These are phyloP conservation scores for Arthrobotrys sphaeroides DNA, from an alignment of 2,329 filamentous ascomycete species.

Conservation along the genomic window DNA sequence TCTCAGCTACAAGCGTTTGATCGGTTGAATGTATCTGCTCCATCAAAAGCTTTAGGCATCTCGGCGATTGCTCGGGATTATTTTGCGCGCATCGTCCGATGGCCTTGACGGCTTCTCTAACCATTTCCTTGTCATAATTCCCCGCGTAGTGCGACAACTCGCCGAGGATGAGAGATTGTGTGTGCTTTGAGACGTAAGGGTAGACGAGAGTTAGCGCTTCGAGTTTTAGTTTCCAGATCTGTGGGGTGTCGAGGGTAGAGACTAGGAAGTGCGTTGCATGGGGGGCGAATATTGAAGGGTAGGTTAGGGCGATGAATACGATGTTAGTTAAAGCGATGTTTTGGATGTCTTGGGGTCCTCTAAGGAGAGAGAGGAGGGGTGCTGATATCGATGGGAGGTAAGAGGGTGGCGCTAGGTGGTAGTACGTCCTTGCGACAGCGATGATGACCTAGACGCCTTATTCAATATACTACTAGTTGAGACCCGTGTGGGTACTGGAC, in stretches of 20 bases:
- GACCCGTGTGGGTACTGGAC: not conserved
- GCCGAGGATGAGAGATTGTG: constrained; percentile 86
- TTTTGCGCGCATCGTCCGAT: constrained; percentile 92
- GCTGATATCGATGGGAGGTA: constrained; percentile 81
- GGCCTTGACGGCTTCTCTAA: constrained; percentile 87
- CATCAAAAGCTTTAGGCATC: constrained; percentile 84
- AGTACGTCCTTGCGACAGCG: constrained; percentile 83
- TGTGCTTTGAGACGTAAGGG: constrained; percentile 76
- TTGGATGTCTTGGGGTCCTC: constrained; percentile 85
- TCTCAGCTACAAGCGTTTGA: constrained; percentile 87
- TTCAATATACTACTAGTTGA: constrained; percentile 28
- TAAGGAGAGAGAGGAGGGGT: constrained; percentile 83
- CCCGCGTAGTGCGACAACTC: constrained; percentile 93
- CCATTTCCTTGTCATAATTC: constrained; percentile 75
- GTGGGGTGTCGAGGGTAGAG: constrained; percentile 77
- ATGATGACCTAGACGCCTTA: constrained; percentile 79
- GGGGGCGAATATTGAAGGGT: constrained; percentile 82
- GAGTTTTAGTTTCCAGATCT: constrained; percentile 90
- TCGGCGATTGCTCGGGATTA: constrained; percentile 73
- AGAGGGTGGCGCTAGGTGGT: constrained; percentile 80
- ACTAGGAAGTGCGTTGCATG: constrained; percentile 92
- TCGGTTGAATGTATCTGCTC: constrained; percentile 89
- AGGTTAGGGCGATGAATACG: constrained; percentile 83
- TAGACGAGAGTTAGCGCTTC: constrained; percentile 92
- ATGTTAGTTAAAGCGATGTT: constrained; percentile 93